Conservation (phyloP, 148 eudicot species). For the Drosera capensis region DNA sequence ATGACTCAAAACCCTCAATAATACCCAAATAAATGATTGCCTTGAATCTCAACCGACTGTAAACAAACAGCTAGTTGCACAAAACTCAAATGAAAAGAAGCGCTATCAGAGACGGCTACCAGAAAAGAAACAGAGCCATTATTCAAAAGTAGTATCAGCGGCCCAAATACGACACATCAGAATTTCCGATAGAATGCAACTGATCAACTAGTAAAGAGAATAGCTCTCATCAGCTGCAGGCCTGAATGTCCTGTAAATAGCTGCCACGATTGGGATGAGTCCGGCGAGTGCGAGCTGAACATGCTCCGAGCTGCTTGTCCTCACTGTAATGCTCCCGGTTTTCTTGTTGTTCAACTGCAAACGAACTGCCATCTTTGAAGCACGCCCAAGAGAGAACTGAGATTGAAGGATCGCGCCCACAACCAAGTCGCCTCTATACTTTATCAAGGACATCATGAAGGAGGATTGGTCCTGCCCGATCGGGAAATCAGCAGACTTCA, state of each 20-base stretch:
- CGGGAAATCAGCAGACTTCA: conserved; percentile 42
- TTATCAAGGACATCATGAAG: conserved; percentile 34
- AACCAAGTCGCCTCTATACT: conserved; percentile 57
- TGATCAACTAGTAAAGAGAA: conserved; percentile 52
- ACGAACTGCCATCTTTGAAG: conserved; percentile 67
- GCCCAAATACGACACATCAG: too few relatives aligned
- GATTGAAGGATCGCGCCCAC: conserved; percentile 48
- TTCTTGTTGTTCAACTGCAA: conserved; percentile 77
- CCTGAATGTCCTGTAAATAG: conserved; percentile 53
- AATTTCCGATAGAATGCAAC: too few relatives aligned
- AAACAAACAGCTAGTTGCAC: too few relatives aligned
- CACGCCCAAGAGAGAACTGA: conserved; percentile 59
- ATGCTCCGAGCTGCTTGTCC: conserved; percentile 86
- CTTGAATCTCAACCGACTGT: too few relatives aligned
- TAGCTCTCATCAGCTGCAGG: conserved; percentile 49
- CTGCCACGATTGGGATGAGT: conserved; percentile 43
- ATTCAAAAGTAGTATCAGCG: too few relatives aligned
- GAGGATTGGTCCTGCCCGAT: conserved; percentile 52
- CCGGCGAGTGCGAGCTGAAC: conserved; percentile 59
- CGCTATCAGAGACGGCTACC: too few relatives aligned
- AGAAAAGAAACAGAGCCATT: too few relatives aligned
- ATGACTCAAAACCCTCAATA: too few relatives aligned
- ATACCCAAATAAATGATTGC: too few relatives aligned
- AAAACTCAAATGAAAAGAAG: too few relatives aligned
- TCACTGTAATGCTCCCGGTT: conserved; percentile 79